Evolutionary conservation across 2,329 filamentous ascomycete genomes (phyloP), one percentile per base, ranked within the genome.

Genomic region (Ceratocystis lukuohia): DNA sequence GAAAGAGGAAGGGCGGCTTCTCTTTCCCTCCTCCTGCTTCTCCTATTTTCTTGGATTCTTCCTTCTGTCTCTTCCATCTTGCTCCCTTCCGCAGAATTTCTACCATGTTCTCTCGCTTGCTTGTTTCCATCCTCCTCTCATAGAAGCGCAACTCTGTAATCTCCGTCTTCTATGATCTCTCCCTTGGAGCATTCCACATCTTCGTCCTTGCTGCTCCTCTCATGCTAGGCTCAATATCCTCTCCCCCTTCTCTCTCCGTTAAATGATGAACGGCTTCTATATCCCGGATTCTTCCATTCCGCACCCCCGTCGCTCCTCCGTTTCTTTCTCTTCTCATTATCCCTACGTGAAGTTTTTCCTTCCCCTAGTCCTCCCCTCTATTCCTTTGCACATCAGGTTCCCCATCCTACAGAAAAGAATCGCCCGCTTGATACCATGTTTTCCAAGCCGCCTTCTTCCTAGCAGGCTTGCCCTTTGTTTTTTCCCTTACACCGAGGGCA

Each of bases 141-240:
- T 30, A 17, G 53, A 59, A 59, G 53, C 25, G 53, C 53, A 25
- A 25, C 33, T 59, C 30, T 33, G 53, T 59, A 59, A 57, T 59
- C n/a, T 59, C 28, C 28, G 28, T 33, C 53, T 59, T 59, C 53
- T 25, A 59, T 33, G 10, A 37, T 4, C 15, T 6, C 53, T 59
- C 53, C 53, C 53, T 59, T 30, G 53, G 10, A 37, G 28, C 53
- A 59, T 59, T 59, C 53, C 33, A 33, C 1, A 37, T 33, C 15
- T 17, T 33, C 53, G 53, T 33, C 53, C 53, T 59, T 59, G 28
- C 33, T 37, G 53, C 53, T 59, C 53, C 48, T 28, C 3, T 28
- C 48, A 28, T 53, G 1, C 20, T 25, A 53, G 48, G 10, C 3
- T 41, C 37, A 41, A 4, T 41, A 12, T 41, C 37, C 37, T 41